Evolutionary conservation across 345 rosid species (phyloP).

Genomic region (Boechera stricta): DNA sequence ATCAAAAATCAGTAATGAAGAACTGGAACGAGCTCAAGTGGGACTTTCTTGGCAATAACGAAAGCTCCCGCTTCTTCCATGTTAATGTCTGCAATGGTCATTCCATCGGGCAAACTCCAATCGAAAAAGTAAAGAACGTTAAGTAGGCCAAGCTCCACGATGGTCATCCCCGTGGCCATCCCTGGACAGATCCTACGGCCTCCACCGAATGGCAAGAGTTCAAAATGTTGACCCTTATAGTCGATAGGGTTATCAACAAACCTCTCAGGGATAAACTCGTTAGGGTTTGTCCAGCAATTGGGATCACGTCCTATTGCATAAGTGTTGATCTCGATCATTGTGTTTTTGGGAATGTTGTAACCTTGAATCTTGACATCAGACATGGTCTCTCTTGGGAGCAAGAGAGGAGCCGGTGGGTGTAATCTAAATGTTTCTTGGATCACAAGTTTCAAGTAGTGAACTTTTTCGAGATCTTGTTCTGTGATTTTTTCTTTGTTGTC

Average conservation of each 20-base stretch:
- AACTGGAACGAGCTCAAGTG: conserved; percentile 36
- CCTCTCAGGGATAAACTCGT: conserved; percentile 53
- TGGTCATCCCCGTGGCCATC: conserved; percentile 44
- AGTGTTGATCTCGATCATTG: conserved; percentile 49
- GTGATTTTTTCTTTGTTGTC: conserved; percentile 42
- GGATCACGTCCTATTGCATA: conserved; percentile 63
- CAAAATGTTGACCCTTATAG: conserved; percentile 55
- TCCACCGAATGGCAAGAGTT: conserved; percentile 60
- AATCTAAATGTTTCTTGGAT: conserved; percentile 61
- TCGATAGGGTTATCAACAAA: conserved; percentile 50
- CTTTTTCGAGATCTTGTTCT: conserved; percentile 45
- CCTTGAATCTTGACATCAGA: conserved; percentile 46
- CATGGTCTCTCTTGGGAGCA: conserved; percentile 53
- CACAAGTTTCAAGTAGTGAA: conserved; percentile 49
- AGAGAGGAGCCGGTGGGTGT: conserved; percentile 59
- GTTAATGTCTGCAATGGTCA: conserved; percentile 39
- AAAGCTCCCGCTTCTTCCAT: conserved; percentile 49
- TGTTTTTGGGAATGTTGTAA: conserved; percentile 50
- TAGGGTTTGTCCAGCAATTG: conserved; percentile 49
- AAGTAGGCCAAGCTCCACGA: conserved; percentile 46
- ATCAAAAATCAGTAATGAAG: conserved; percentile 12
- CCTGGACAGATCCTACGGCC: conserved; percentile 65
- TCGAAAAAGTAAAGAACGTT: conserved; percentile 51
- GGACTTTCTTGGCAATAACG: conserved; percentile 35
- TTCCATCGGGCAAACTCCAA: conserved; percentile 52